phyloP scores from a whole-genome alignment of 106 monocot species.

The Agapanthus africanus region DNA sequence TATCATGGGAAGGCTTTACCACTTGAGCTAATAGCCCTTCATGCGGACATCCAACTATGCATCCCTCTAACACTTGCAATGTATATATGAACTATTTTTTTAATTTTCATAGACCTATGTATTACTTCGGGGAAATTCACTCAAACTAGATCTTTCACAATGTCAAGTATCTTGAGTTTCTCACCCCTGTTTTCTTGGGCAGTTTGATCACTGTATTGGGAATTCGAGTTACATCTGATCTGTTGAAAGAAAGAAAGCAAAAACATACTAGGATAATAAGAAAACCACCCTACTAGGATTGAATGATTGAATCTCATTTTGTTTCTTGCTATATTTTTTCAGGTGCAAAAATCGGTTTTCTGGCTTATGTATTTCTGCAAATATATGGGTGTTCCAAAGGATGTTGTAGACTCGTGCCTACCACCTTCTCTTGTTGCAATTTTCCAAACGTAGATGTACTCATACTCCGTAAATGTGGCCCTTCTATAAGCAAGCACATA shows the following conservation, averaged over 20 bases:
- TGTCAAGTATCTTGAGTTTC: not conserved
- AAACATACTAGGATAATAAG: too few relatives aligned
- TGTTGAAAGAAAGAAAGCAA: not conserved
- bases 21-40: too few relatives aligned
- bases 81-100: not conserved
- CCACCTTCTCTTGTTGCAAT: slow-evolving; percentile 28
- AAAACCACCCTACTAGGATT: not conserved
- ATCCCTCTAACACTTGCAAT: too few relatives aligned
- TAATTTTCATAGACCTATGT: not conserved
- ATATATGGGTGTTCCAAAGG: slow-evolving; percentile 38
- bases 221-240: not conserved
- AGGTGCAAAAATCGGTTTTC: slow-evolving; percentile 37
- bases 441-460: slow-evolving; percentile 22
- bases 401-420: slow-evolving; percentile 28
- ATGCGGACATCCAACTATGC: too few relatives aligned
- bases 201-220: not conserved
- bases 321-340: slow-evolving; percentile 2
- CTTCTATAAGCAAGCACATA: not conserved
- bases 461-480: not conserved
- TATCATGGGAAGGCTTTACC: too few relatives aligned
- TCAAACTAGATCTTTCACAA: not conserved
- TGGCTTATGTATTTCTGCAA: slow-evolving; percentile 53
- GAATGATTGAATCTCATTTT: not conserved
- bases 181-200: not conserved
- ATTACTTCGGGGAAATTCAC: not conserved